Percentiles rank a stretch among this genome's conserved stretches.
phyloP scores from a whole-genome alignment of 805 yeast genomes.

The Tetrapisispora nanseiensis region DNA sequence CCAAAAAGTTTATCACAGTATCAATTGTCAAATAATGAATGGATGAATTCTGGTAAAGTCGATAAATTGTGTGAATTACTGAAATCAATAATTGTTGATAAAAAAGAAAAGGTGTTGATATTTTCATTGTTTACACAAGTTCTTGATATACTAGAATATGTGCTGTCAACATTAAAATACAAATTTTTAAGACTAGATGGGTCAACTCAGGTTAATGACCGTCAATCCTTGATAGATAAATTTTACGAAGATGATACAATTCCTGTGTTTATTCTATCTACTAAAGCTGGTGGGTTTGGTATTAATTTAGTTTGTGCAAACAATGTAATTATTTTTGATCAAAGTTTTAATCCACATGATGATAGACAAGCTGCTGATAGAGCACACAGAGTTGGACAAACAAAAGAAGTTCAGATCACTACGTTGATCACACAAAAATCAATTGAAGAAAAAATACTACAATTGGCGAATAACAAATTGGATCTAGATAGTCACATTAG shows the following conservation, averaged over 20 bases:
- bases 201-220: constrained; percentile 80
- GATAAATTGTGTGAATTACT: constrained; percentile 45
- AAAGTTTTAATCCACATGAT: constrained; percentile 95
- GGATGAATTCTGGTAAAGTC: constrained; percentile 69
- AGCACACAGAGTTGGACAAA: constrained; percentile 95
- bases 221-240: constrained; percentile 85
- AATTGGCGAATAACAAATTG: constrained; percentile 80
- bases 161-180: constrained; percentile 51
- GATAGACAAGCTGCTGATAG: constrained; percentile 98
- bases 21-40: constrained; percentile 44
- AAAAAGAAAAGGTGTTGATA: constrained; percentile 60
- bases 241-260: constrained; percentile 74
- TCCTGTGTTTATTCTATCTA: constrained; percentile 79
- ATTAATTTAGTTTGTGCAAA: constrained; percentile 94
- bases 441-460: constrained; percentile 82
- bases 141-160: constrained; percentile 75
- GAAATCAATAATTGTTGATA: constrained; percentile 39
- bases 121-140: constrained; percentile 92
- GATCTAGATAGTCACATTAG: constrained; percentile 58
- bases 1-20: constrained; percentile 51
- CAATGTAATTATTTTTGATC: constrained; percentile 83
- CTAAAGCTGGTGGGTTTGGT: constrained; percentile 98
- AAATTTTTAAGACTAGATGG: constrained; percentile 86
- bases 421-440: constrained; percentile 65
- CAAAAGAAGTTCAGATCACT: constrained; percentile 68